Evolutionary conservation across 306 rosid species (phyloP).

Genomic region (Hippophae rhamnoides): DNA sequence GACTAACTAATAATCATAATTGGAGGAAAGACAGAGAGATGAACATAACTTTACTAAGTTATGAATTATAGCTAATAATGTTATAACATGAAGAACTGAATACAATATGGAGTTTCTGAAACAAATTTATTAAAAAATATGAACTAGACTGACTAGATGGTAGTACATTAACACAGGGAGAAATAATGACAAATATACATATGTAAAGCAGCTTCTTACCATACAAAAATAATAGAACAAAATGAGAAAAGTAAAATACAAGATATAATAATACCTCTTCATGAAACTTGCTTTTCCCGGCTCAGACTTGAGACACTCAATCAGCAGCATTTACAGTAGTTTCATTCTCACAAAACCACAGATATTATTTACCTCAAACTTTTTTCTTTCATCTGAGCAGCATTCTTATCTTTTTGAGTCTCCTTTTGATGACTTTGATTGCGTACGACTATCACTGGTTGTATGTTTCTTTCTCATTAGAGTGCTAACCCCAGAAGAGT

Average conservation of each 20-base stretch:
- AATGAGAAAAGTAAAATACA: constrained; percentile 38
- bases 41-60: not conserved
- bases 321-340: constrained; percentile 45
- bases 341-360: constrained; percentile 33
- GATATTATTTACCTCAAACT: constrained; percentile 13
- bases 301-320: constrained; percentile 21
- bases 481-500: constrained; percentile 47
- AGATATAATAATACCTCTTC: constrained; percentile 42
- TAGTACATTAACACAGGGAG: constrained; percentile 16
- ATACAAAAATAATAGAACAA: constrained; percentile 28
- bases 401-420: constrained; percentile 33
- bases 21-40: not conserved
- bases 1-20: too few species aligned
- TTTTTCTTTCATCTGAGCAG: constrained; percentile 17
- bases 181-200: constrained; percentile 45
- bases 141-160: constrained; percentile 38
- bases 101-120: constrained; percentile 17
- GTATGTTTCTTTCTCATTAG: constrained; percentile 75
- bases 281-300: constrained; percentile 36
- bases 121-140: constrained; percentile 35
- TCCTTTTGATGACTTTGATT: constrained; percentile 44
- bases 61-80: not conserved
- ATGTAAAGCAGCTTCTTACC: constrained; percentile 41
- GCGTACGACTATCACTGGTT: constrained; percentile 47
- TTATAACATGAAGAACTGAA: constrained; percentile 2